A percentile compares a stretch with the other conserved stretches of the same genome.
Conservation (phyloP, 1,284 basidiomycete species). For the Sphagnurus paluster region DNA sequence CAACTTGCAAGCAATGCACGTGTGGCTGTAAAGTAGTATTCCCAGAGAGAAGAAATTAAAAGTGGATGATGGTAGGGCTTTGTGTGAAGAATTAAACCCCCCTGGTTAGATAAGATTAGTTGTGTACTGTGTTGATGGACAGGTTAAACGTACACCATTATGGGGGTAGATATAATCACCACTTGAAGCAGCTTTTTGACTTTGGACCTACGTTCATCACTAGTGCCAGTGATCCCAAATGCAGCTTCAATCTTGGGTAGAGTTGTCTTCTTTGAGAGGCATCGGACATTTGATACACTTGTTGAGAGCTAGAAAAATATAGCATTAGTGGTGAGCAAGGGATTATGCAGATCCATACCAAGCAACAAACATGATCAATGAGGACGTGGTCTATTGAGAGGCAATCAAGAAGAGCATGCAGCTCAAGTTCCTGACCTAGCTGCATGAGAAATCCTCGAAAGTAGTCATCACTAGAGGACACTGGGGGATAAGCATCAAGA, state of each 20-base stretch:
- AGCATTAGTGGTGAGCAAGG: not conserved
- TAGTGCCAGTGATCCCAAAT: not conserved
- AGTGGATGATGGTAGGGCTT: not conserved
- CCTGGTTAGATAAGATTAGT: not conserved
- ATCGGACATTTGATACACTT: not conserved
- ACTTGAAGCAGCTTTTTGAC: constrained; percentile 4
- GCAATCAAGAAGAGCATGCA: not conserved
- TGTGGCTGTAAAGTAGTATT: not conserved
- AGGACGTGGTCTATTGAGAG: not conserved
- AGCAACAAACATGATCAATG: not conserved
- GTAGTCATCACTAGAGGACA: not conserved
- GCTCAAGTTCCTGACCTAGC: not conserved
- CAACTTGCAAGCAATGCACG: not conserved
- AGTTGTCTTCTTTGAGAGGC: constrained; percentile 4
- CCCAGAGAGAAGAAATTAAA: not conserved
- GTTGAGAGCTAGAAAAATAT: not conserved
- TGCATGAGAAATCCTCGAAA: not conserved
- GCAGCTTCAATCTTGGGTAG: constrained; percentile 2
- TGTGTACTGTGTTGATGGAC: not conserved
- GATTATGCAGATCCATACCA: not conserved
- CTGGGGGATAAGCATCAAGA: constrained; percentile 1
- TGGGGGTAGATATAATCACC: constrained; percentile 8
- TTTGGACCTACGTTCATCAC: not conserved
- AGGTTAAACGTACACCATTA: not conserved
- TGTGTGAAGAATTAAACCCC: not conserved